A percentile compares a stretch with the other conserved stretches of the same genome.
phyloP scores from a whole-genome alignment of 371 early-diverging fungal species.

The Rhizopus delemar region DNA sequence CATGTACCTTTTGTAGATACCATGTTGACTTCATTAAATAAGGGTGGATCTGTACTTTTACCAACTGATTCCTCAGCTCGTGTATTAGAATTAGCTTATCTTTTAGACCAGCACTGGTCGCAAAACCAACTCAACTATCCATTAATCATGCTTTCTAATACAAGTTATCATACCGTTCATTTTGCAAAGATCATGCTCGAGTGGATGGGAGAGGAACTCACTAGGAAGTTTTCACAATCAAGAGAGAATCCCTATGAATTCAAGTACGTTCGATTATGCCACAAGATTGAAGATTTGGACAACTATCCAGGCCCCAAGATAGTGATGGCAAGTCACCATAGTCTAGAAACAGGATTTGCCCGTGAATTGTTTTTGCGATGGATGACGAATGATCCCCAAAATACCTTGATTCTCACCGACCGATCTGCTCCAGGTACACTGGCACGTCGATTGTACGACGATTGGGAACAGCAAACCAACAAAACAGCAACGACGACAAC shows the following conservation, averaged over 20 bases:
- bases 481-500: slow-evolving; percentile 4
- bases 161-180: slow-evolving; percentile 73
- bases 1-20: slow-evolving; percentile 46
- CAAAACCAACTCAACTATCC: slow-evolving; percentile 67
- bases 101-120: slow-evolving; percentile 87
- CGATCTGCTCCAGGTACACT: slow-evolving; percentile 74
- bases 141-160: slow-evolving; percentile 77
- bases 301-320: slow-evolving; percentile 75
- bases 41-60: slow-evolving; percentile 83
- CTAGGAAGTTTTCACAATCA: slow-evolving; percentile 66
- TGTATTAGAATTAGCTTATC: slow-evolving; percentile 88
- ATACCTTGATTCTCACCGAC: slow-evolving; percentile 78
- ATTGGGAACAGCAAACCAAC: slow-evolving; percentile 56
- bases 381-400: slow-evolving; percentile 48
- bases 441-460: slow-evolving; percentile 69
- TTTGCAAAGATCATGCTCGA: slow-evolving; percentile 90
- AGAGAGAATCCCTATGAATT: slow-evolving; percentile 91
- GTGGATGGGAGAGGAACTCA: slow-evolving; percentile 93
- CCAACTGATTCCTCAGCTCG: slow-evolving; percentile 91
- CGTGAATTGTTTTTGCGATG: slow-evolving; percentile 77
- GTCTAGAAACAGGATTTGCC: slow-evolving; percentile 82
- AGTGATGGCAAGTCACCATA: slow-evolving; percentile 77
- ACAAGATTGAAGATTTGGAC: slow-evolving; percentile 73
- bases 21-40: slow-evolving; percentile 59
- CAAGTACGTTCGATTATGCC: slow-evolving; percentile 70